Base-by-base conservation (phyloP, 331 rosid species). In the Rhamnella rubrinervis region DNA sequence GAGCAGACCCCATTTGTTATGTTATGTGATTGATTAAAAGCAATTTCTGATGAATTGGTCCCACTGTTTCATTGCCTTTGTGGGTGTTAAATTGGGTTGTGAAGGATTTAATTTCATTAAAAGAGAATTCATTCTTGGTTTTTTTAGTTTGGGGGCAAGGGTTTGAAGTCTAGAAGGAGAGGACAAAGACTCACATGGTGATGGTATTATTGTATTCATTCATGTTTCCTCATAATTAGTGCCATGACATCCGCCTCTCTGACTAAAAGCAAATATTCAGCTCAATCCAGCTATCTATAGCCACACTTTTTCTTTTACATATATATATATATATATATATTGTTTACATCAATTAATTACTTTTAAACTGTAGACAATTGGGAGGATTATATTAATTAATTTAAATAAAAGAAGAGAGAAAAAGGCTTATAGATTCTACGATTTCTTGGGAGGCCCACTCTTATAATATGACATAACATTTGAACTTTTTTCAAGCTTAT, bases 241-340 rank as follows among this genome's bases (percentile, higher is more conserved):
- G 87, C 81, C 85, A 71, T 81, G 81, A 85, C 82, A 83, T 77
- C 77, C 72, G 84, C 74, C 17, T 47, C 53, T 17, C 35, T n/a
- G 75, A 75, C 78, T 10, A 77, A 41, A 13, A 68, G 35, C 68
- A 25, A 41, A 39, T 41, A 51, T 60, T 71, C 53, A 15, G 47
- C 66, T 59, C 60, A 70, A 56, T 49, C 64, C 77, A 71, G 73
- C 73, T 41, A 25, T 73, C 11, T 4, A 9, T 53, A 18, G 8
- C 58, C 20, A 20, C 38, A 2, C 40, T 52, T 23, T 18, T 39
- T 13, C 8, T n/a, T 35, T 11, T 37, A 58, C 16, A 19, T 23
- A 12, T 61, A 7, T 7, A 3, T 19, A 12, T 37, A 47, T 20
- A 19, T 23, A 7, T 61, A 7, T 7, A 1, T 19, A 35, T 0